Percentiles rank a stretch among this genome's conserved stretches.
Evolutionary conservation across 169 alveolate species (phyloP).

Genomic region (Eimeria necatrix): DNA sequence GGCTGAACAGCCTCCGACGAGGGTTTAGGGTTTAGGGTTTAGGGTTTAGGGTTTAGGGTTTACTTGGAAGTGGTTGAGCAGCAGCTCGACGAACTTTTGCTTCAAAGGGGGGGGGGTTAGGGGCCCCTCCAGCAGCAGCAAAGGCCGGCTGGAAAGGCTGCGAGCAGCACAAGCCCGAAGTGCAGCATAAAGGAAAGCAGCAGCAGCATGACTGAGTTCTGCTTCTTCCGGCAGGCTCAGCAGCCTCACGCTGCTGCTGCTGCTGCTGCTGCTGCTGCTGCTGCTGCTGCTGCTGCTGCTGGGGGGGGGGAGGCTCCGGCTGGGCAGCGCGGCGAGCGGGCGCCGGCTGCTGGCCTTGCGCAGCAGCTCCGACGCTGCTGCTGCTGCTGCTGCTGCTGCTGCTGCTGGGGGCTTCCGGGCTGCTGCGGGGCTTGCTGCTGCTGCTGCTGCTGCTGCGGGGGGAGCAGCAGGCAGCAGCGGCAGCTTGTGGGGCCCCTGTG

Average conservation of each 20-base stretch:
- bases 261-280: constrained; percentile 29
- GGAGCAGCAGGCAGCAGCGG: constrained; percentile 7
- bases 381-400: constrained; percentile 6
- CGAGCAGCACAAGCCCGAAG: neutral
- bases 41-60: constrained; percentile 35
- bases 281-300: neutral
- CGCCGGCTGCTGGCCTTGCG: neutral
- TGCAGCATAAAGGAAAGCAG: neutral
- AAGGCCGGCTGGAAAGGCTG: neutral
- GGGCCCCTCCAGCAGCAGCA: constrained; percentile 44
- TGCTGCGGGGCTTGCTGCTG: constrained; percentile 3
- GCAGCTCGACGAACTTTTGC: neutral
- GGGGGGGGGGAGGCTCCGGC: too few species aligned
- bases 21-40: constrained; percentile 33
- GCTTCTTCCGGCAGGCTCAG: neutral
- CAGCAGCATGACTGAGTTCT: neutral
- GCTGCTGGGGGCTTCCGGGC: neutral
- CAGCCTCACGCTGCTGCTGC: neutral
- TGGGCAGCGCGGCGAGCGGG: neutral
- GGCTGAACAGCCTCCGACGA: too few species aligned
- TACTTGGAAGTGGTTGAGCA: constrained; percentile 8
- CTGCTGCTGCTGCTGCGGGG: constrained; percentile 5
- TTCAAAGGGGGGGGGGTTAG: neutral
- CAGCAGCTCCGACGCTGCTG: too few species aligned
- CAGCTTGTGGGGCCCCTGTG: neutral